These are phyloP conservation scores for Jaenimonas drosophilae DNA, from an alignment of 208 protist genomes.

Conservation along the genomic window DNA sequence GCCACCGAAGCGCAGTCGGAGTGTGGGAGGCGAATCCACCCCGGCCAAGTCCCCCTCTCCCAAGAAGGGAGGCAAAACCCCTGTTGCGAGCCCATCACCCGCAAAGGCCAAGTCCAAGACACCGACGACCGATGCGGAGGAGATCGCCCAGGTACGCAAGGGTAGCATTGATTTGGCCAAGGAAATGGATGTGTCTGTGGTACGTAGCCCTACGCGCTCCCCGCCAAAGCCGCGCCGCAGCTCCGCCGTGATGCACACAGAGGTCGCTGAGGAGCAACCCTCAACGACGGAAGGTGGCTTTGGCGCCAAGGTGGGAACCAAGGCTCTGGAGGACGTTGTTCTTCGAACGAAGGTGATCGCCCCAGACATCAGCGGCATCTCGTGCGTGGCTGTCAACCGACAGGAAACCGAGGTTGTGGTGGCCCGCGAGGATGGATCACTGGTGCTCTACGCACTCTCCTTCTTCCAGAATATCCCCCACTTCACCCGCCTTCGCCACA, in stretches of 20 bases:
- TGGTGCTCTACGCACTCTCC: constrained; percentile 47
- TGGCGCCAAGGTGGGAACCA: background rate
- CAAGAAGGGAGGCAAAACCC: too few relatives aligned
- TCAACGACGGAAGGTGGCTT: background rate
- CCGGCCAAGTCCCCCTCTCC: too few relatives aligned
- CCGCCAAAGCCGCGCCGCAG: background rate
- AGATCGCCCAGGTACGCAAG: too few relatives aligned
- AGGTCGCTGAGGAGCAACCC: background rate
- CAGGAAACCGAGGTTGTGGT: constrained; percentile 44
- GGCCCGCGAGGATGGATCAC: constrained; percentile 76
- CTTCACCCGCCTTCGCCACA: constrained; percentile 64
- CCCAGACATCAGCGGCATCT: constrained; percentile 69
- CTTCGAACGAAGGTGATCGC: constrained; percentile 69
- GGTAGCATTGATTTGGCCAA: too few relatives aligned
- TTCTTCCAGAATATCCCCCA: constrained; percentile 77
- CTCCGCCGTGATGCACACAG: background rate
- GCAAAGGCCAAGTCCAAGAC: too few relatives aligned
- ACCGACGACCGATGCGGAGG: too few relatives aligned
- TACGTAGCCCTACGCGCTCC: background rate
- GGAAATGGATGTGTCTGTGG: background rate
- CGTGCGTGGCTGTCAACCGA: constrained; percentile 50
- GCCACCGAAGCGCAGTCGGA: too few relatives aligned
- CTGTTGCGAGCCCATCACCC: too few relatives aligned
- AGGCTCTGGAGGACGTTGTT: constrained; percentile 22
- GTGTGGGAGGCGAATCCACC: too few relatives aligned